Conservation (phyloP, 192 early-diverging fungal genomes). For the Linnemannia hyalina region DNA sequence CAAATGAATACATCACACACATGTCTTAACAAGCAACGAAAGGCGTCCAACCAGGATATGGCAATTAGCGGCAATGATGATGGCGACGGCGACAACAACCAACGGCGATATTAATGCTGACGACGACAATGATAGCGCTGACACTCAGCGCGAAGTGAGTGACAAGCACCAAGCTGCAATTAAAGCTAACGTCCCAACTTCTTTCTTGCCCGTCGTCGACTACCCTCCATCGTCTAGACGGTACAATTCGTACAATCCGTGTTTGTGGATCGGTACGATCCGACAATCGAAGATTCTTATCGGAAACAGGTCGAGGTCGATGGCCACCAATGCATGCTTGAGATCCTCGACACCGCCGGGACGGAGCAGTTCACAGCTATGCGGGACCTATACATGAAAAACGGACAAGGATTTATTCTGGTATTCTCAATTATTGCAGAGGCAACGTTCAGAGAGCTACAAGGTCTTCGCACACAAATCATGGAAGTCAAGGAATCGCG, state of each 20-base stretch:
- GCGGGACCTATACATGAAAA: constrained; percentile 92
- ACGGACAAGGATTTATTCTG: constrained; percentile 90
- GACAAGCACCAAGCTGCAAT: not conserved
- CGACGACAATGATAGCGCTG: not conserved
- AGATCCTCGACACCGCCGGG: constrained; percentile 95
- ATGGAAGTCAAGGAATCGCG: constrained; percentile 85
- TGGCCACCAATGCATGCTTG: constrained; percentile 83
- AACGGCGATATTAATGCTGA: not conserved
- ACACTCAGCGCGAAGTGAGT: not conserved
- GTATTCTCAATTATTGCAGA: constrained; percentile 86
- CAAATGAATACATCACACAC: no score
- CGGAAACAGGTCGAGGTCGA: constrained; percentile 90
- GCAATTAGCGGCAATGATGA: not conserved
- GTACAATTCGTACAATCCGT: constrained; percentile 94
- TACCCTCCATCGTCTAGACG: constrained; percentile 57
- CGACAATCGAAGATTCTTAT: constrained; percentile 95
- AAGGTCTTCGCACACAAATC: constrained; percentile 79
- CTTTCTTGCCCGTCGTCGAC: not conserved
- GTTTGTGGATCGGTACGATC: constrained; percentile 94
- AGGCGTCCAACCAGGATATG: not conserved
- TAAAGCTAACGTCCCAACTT: not conserved
- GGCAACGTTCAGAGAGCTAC: constrained; percentile 84
- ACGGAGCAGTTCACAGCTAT: constrained; percentile 74
- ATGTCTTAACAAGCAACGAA: not conserved
- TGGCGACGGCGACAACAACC: not conserved